phyloP scores from a whole-genome alignment of 495 filamentous ascomycete genomes.

The Talaromyces proteolyticus region DNA sequence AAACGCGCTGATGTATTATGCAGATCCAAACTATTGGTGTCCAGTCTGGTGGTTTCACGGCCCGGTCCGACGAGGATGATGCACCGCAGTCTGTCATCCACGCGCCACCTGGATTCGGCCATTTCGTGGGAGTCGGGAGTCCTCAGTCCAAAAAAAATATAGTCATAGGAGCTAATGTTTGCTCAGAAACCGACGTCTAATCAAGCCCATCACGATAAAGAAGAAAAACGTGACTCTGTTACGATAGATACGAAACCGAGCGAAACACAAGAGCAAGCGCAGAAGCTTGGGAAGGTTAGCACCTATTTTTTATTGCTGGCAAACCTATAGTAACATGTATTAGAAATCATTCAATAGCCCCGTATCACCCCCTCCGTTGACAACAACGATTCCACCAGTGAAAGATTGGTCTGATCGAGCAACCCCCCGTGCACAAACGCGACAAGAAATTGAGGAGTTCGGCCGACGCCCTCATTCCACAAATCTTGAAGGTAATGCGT shows the following conservation, averaged over 20 bases:
- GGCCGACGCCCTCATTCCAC: conserved; percentile 42
- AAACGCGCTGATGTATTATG: background rate
- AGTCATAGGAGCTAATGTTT: background rate
- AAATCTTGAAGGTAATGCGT: conserved; percentile 62
- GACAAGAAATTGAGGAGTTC: conserved; percentile 60
- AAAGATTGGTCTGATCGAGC: conserved; percentile 59
- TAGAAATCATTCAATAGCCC: conserved; percentile 28
- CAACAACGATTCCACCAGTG: conserved; percentile 61
- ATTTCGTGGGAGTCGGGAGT: conserved; percentile 54
- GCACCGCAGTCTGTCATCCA: conserved; percentile 79
- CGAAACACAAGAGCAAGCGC: conserved; percentile 17
- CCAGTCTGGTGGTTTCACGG: conserved; percentile 40
- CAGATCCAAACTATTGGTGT: conserved; percentile 60
- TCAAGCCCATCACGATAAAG: background rate
- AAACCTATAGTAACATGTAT: background rate
- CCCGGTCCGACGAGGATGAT: conserved; percentile 61
- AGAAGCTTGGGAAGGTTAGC: conserved; percentile 29
- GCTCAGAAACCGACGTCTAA: background rate
- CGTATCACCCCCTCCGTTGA: conserved; percentile 58
- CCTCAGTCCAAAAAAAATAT: background rate
- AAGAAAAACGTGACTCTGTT: background rate
- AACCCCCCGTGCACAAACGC: conserved; percentile 78
- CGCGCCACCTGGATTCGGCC: conserved; percentile 70
- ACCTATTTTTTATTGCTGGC: background rate
- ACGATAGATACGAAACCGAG: background rate